Evolutionary conservation across 768 basidiomycete genomes (phyloP).

Genomic region (Trametes sanguinea): DNA sequence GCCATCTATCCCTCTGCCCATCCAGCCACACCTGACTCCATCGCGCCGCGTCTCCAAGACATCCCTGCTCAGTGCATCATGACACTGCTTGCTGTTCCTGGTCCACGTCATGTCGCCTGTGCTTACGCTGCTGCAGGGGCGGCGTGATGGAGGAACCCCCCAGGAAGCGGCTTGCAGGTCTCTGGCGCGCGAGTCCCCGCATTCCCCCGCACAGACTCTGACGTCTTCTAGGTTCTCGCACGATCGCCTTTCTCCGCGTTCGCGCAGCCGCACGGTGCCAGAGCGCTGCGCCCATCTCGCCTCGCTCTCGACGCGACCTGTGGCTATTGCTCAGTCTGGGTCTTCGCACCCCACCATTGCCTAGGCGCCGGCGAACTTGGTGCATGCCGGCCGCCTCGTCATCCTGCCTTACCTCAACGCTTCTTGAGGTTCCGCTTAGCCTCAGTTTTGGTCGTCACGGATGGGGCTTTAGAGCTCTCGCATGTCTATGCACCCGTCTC

Average conservation of each 20-base stretch:
- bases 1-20: conserved; percentile 21
- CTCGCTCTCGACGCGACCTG: conserved; percentile 1
- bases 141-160: not conserved
- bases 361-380: not conserved
- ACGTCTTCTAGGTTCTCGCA: conserved; percentile 15
- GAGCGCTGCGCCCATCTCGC: conserved; percentile 11
- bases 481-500: not conserved
- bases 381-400: not conserved
- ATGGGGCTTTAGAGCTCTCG: not conserved
- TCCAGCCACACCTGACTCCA: conserved; percentile 19
- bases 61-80: not conserved
- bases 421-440: too few relatives aligned
- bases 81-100: not conserved
- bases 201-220: conserved; percentile 10
- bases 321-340: conserved; percentile 1
- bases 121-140: not conserved
- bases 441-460: too few relatives aligned
- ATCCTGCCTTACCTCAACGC: too few relatives aligned
- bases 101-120: conserved; percentile 16
- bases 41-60: conserved; percentile 19
- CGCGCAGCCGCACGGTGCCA: conserved; percentile 2
- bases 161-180: not conserved
- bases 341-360: not conserved
- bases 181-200: conserved; percentile 17
- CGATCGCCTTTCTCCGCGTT: conserved; percentile 7